These are phyloP conservation scores for Phialophora expanda DNA, from an alignment of 2,329 filamentous ascomycete genomes.

Conservation along the genomic window DNA sequence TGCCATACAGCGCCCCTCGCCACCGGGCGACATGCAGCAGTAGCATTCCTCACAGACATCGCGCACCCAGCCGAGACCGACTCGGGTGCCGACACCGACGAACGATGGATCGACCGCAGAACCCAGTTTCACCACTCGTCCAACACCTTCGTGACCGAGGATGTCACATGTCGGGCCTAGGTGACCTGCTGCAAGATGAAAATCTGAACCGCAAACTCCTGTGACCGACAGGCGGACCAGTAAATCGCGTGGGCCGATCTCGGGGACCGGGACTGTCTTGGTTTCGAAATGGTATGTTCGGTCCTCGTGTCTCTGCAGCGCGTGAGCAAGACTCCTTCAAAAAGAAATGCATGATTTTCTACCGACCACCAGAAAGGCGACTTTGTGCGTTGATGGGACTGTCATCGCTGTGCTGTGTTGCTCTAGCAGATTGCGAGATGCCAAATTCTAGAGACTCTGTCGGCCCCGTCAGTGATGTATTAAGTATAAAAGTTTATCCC, in stretches of 20 bases:
- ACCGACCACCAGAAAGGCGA: constrained; percentile 25
- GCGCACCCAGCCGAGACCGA: constrained; percentile 50
- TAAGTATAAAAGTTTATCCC: not conserved
- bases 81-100: constrained; percentile 40
- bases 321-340: not conserved
- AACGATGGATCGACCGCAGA: constrained; percentile 40
- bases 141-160: constrained; percentile 56
- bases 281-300: constrained; percentile 26
- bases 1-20: constrained; percentile 27
- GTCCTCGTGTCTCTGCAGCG: constrained; percentile 20
- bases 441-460: not conserved
- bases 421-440: not conserved
- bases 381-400: constrained; percentile 22
- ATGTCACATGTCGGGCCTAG: constrained; percentile 50
- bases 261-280: constrained; percentile 39
- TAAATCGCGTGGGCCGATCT: constrained; percentile 53
- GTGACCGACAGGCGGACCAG: constrained; percentile 63
- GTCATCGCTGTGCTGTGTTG: constrained; percentile 11
- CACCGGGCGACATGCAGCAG: constrained; percentile 41
- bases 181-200: constrained; percentile 57
- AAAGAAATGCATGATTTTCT: not conserved
- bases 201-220: constrained; percentile 62
- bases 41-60: constrained; percentile 47
- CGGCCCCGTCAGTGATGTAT: not conserved
- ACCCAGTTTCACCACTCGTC: constrained; percentile 48